Evolutionary conservation across 1,139 yeast genomes (phyloP), one percentile per base, ranked within the genome.

Genomic region (Geotrichum cucujoidarum): DNA sequence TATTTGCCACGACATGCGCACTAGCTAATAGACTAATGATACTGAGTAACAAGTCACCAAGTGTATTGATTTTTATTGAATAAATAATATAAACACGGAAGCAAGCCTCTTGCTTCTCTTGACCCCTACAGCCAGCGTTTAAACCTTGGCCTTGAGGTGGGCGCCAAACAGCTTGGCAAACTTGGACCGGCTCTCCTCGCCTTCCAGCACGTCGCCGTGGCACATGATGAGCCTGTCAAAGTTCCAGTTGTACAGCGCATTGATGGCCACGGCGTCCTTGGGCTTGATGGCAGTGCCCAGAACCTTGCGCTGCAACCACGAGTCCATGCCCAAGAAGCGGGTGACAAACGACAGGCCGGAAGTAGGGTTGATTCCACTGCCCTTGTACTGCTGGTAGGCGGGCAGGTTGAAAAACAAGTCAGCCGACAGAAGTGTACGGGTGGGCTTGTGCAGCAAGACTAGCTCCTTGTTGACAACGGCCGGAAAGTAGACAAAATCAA

Each of bases 401-500:
- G 73, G 74, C 32, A 81, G 64, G 56, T 78, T 78, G 63, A 80
- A 73, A 14, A 80, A 33, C 49, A 81, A 60, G 58, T 81, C 88
- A 1, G 81, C 85, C 53, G 74, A 77, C 51, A 77, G 68, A 33
- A 81, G 58, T 0, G 76, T 68, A 56, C 72, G 72, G 20, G 78
- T 66, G 13, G 62, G 60, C 47, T 68, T 69, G 57, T 78, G 78
- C 58, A 61, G 76, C 55, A 76, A 57, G 4, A 78, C 74, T 48
- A 82, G 61, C 58, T 82, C 88, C 58, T 75, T 73, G 61, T 80
- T 81, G 27, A 55, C 61, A 57, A 77, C 83, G 2, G 66, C 62
- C 10, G 83, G 81, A 42, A 81, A 60, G 58, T 72, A 81, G 13
- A 78, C 75, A 54, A 80, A 76, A 58, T 78, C 75, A 50, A 80